phyloP scores from a whole-genome alignment of 192 early-diverging fungal species.

The Phlyctochytrium planicorne region DNA sequence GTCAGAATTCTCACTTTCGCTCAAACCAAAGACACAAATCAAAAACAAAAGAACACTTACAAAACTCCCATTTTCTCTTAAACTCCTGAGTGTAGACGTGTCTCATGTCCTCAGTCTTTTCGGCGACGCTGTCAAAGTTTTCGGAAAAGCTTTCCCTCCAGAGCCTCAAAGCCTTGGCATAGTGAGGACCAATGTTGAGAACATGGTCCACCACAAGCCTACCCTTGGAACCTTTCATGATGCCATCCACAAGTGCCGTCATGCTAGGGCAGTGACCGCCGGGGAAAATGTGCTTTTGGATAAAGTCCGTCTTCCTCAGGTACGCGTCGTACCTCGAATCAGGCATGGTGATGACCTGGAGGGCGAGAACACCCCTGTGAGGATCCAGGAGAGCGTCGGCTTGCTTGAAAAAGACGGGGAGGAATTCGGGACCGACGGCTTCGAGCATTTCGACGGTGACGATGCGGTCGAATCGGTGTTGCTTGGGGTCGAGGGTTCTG shows the following conservation, averaged over 20 bases:
- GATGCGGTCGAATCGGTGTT: conserved; percentile 67
- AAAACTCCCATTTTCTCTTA: conserved; percentile 75
- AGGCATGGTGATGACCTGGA: conserved; percentile 73
- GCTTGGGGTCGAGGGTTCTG: conserved; percentile 53
- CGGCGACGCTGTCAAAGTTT: conserved; percentile 53
- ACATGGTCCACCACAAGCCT: conserved; percentile 57
- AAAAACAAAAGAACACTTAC: conserved; percentile 24
- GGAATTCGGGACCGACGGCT: conserved; percentile 68
- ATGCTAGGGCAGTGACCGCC: conserved; percentile 72
- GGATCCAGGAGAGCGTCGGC: conserved; percentile 59
- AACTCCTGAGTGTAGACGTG: conserved; percentile 59
- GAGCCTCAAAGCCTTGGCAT: conserved; percentile 62
- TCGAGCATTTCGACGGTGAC: conserved; percentile 75
- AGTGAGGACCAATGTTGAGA: conserved; percentile 69
- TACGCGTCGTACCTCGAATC: conserved; percentile 64
- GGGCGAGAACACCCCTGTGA: conserved; percentile 50
- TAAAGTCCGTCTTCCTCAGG: conserved; percentile 59
- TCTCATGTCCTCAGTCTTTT: conserved; percentile 21
- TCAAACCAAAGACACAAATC: too few relatives aligned
- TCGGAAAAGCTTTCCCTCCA: conserved; percentile 66
- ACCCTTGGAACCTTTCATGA: conserved; percentile 51
- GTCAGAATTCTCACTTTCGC: background rate
- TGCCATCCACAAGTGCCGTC: conserved; percentile 52
- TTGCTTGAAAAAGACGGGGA: conserved; percentile 61
- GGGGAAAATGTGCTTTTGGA: conserved; percentile 76